Base-by-base conservation (phyloP, 176 grass and related monocot species). In the Carex pumila region DNA sequence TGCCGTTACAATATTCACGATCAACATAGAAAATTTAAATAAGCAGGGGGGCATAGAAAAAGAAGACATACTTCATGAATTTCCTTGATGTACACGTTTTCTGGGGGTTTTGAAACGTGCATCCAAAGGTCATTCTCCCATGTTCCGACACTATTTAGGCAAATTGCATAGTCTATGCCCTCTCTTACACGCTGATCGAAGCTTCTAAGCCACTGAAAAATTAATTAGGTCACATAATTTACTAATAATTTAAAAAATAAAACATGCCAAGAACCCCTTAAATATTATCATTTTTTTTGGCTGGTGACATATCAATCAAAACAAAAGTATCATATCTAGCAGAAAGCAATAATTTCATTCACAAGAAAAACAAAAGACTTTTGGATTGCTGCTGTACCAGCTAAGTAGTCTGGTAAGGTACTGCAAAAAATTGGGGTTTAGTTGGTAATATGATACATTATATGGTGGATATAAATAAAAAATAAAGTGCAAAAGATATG, bases 51-150 rank as follows among this genome's bases (percentile, higher is more conserved):
- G 14, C 19, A 83, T 22, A 83, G 21, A 81, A 79, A 52, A 66
- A 50, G 1, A 66, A 52, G 4, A 69, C 85, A 66, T 91, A 99
- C 96, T 83, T 99, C 93, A 79, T 93, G 90, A 79, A 99, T 88
- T 88, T 99, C 91, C 59, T 95, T 99, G 81, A 99, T 99, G 68
- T 95, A 92, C 49, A 86, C 86, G 85, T 99, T 99, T 84, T 99
- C 96, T 64, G 96, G 93, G 84, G 96, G 93, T 87, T 99, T 99
- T 71, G 96, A 99, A 47, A 94, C 93, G 86, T 99, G 96, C 83
- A 99, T 89, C 93, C 91, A 99, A 65, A 99, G 88, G 64, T 95
- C 91, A 88, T 87, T 90, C 71, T 87, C 90, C 91, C 91, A 99
- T 34, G 93, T 90, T 88, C 96, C 96, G 86, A 99, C 71, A 12